Evolutionary conservation across 2,329 filamentous ascomycete species (phyloP), one percentile per base, ranked within the genome.

Genomic region (Sporothrix schenckii): DNA sequence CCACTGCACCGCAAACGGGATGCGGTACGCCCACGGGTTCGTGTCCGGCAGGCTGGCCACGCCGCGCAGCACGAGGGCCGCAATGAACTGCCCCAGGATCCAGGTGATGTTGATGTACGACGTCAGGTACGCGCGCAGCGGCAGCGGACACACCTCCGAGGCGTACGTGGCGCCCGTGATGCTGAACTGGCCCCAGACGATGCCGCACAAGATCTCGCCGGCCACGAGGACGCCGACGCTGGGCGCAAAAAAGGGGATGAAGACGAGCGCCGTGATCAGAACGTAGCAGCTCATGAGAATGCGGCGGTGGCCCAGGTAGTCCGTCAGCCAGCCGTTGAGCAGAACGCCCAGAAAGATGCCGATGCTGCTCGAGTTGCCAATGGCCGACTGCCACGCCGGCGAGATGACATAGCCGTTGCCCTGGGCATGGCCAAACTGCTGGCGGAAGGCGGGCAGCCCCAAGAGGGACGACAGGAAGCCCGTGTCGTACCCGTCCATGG

Each of bases 81-180:
- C 86, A 4, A 89, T 79, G 7, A 89, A 80, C 74, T 89, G 87
- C 0, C 87, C 87, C 34, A 86, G 86, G 56, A 88, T 86, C 78
- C 88, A 89, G 74, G 86, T 88, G 50, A 89, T 78, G 74, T 88
- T 89, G 71, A 88, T 85, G 70, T 85, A 89, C 52, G 83, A 84
- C 1, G 87, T 88, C n/a, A 88, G 77, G 58, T 86, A 82, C 24
- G 85, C 85, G 30, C 88, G 82, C 49, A 89, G 81, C 0, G 83
- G 83, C 24, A 87, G 80, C 1, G 87, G 87, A 47, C 85, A 87
- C 11, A 89, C 85, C 76, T 89, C 87, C 0, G 85, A 85, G 11
- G 86, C 86, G 74, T 89, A 89, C 0, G 87, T 84, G 0, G 87
- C 83, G 0, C 83, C 84, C 70, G 85, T 85, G 27, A 87, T 84